A percentile compares a stretch with the other conserved stretches of the same genome.
phyloP scores from a whole-genome alignment of 371 early-diverging fungal species.

The Syncephalastrum contaminatum region DNA sequence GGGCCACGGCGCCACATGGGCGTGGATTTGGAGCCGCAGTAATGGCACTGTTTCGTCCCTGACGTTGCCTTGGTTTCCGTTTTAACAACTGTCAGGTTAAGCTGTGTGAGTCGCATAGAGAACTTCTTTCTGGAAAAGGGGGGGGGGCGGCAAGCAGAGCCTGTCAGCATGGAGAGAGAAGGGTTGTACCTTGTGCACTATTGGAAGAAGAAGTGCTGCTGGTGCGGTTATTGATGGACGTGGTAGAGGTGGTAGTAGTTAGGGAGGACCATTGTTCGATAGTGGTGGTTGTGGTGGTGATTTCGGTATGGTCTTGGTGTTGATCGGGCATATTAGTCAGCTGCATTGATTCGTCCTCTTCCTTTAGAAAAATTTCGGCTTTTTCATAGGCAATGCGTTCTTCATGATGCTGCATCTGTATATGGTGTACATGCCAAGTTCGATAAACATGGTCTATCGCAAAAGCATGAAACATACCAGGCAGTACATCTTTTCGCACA shows the following conservation, averaged over 20 bases:
- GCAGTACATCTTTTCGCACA: conserved; percentile 39
- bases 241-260: neutral
- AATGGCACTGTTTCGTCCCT: conserved; percentile 52
- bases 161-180: neutral
- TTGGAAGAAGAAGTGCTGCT: neutral
- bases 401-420: conserved; percentile 14
- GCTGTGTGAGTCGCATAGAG: no score
- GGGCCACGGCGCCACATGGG: conserved; percentile 92
- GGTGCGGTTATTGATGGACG: neutral
- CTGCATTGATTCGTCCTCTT: conserved; percentile 4
- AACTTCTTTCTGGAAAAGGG: no score
- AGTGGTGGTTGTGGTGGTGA: no score
- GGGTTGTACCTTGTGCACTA: no score
- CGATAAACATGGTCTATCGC: neutral
- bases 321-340: neutral
- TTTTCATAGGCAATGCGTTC: conserved; percentile 4
- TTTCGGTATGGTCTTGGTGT: conserved; percentile 2
- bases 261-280: neutral
- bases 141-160: conserved; percentile 1
- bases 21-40: conserved; percentile 76
- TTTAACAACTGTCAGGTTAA: no score
- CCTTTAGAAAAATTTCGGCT: conserved; percentile 3
- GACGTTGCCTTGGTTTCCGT: no score
- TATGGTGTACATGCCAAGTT: conserved; percentile 5
- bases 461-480: conserved; percentile 23